Evolutionary conservation across 257 asterid genomes (phyloP), one percentile per base, ranked within the genome.

Genomic region (Marsdenia floribunda): DNA sequence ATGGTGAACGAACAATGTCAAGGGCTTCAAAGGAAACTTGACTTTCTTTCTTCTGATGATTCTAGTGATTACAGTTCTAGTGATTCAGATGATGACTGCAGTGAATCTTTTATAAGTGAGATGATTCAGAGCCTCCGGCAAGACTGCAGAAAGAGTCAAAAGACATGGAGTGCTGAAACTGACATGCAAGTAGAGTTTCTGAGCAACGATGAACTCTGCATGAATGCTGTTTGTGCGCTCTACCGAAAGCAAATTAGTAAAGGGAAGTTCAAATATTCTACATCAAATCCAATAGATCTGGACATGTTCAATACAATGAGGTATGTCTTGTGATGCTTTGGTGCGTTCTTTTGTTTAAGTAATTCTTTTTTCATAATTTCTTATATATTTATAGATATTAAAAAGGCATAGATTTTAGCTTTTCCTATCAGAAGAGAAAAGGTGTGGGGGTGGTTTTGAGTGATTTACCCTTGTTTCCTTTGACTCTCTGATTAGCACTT

Each of bases 71-170:
- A 24, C 40, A 50, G 73, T 77, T 77, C 77, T 29, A 61, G 73
- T 52, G 81, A 77, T 63, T 71, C 81, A 44, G 81, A 38, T 3
- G 69, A 52, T 53, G 76, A 70, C 37, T 70, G 49, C 55, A 29
- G 19, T 47, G 71, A 70, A 64, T 15, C 38, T 46, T 35, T 37
- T 13, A 49, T 44, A 14, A 47, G 24, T 2, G 15, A 49, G 2
- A 26, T 49, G 59, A 26, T 46, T 46, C 21, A 22, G 47, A 63
- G 11, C 18, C 63, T 61, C 59, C 14, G 42, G 24, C 13, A 24
- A 35, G 49, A 64, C 13, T 5, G 69, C 24, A 5, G 49, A 21
- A 66, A 66, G 71, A 38, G 33, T 15, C 47, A 21, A 40, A 64
- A 72, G 52, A 42, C 26, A 4, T 77, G 57, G 63, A 61, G 22